Percentiles rank a stretch among this genome's conserved stretches.
Evolutionary conservation across 257 asterid genomes (phyloP).

Genomic region (Salvia miltiorrhiza): DNA sequence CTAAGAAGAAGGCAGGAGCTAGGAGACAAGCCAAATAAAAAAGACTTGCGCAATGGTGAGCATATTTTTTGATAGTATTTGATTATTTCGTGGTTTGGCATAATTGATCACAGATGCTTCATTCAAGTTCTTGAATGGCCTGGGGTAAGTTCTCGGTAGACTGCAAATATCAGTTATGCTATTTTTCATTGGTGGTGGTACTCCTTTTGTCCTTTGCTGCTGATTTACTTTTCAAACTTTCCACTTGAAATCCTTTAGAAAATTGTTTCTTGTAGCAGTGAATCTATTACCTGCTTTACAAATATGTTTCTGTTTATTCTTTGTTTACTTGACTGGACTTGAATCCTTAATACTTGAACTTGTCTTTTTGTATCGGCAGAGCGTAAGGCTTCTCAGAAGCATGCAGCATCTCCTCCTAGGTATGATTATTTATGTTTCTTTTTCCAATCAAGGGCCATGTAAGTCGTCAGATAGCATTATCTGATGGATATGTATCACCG

Average conservation of each 20-base stretch:
- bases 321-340: conserved; percentile 4
- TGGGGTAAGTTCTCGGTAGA: not conserved
- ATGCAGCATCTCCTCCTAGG: conserved; percentile 64
- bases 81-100: not conserved
- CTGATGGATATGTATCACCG: not conserved
- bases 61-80: conserved; percentile 3
- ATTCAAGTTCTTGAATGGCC: not conserved
- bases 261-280: not conserved
- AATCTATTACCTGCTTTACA: not conserved
- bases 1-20: conserved; percentile 69
- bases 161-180: not conserved
- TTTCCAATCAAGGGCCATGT: not conserved
- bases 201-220: not conserved
- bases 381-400: conserved; percentile 37
- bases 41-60: conserved; percentile 53
- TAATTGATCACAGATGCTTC: not conserved
- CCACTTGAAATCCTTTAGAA: not conserved
- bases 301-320: conserved; percentile 3
- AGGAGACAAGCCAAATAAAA: conserved; percentile 54
- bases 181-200: not conserved
- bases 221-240: not conserved
- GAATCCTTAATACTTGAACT: conserved; percentile 20
- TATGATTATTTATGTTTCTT: conserved; percentile 15
- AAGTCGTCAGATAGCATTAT: not conserved
- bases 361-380: conserved; percentile 37